Conservation (phyloP, 805 yeast genomes). For the Tetrapisispora phaffii region DNA sequence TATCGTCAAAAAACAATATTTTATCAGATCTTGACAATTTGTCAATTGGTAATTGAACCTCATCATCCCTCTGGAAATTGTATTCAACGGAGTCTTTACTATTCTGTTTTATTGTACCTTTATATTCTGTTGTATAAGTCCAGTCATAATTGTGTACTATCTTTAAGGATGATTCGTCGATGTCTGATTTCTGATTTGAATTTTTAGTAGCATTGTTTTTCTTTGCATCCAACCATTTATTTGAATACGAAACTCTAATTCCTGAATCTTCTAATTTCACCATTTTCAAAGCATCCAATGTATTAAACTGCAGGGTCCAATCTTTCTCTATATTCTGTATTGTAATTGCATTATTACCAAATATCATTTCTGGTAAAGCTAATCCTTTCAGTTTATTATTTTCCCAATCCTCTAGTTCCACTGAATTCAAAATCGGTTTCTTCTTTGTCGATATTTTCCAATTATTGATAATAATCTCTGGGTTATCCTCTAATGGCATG, state of each 20-base stretch:
- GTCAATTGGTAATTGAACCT: slow-evolving; percentile 51
- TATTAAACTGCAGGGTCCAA: slow-evolving; percentile 54
- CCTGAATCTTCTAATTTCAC: slow-evolving; percentile 46
- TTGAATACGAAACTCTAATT: slow-evolving; percentile 72
- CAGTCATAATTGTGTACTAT: slow-evolving; percentile 85
- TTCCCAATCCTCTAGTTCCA: slow-evolving; percentile 62
- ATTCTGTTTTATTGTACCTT: slow-evolving; percentile 40
- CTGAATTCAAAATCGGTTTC: slow-evolving; percentile 65
- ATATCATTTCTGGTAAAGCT: slow-evolving; percentile 96
- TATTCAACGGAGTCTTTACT: slow-evolving; percentile 6
- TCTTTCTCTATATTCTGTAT: slow-evolving; percentile 34
- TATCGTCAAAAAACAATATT: slow-evolving; percentile 80
- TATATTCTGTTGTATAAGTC: slow-evolving; percentile 82
- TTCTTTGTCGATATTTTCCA: slow-evolving; percentile 72
- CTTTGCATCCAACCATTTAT: slow-evolving; percentile 58
- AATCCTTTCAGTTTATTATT: slow-evolving; percentile 45
- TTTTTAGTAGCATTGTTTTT: slow-evolving; percentile 10
- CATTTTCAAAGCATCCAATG: slow-evolving; percentile 55
- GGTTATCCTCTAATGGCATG: slow-evolving; percentile 52
- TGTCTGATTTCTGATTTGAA: slow-evolving; percentile 14
- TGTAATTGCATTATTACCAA: slow-evolving; percentile 68
- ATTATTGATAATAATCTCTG: slow-evolving; percentile 56
- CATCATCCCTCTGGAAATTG: slow-evolving; percentile 22
- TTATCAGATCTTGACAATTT: slow-evolving; percentile 70
- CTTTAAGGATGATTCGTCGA: slow-evolving; percentile 39